Percentiles rank a stretch among this genome's conserved stretches.
Conservation (phyloP, 2,329 filamentous ascomycete genomes). For the Neonectria magnoliae region DNA sequence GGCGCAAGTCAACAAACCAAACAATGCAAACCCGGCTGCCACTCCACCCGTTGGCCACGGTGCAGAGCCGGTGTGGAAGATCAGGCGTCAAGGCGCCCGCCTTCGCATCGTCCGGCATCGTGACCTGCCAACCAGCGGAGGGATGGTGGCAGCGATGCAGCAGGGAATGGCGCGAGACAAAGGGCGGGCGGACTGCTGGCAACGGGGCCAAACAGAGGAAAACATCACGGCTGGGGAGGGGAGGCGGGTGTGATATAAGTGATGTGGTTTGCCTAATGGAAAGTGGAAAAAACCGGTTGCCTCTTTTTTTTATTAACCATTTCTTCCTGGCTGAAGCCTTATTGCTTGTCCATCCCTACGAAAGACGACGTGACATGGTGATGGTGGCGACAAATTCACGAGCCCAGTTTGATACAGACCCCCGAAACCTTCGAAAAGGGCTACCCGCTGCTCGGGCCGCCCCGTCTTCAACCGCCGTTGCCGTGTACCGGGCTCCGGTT, state of each 20-base stretch:
- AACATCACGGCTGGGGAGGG: conserved; percentile 1
- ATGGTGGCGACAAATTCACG: background rate
- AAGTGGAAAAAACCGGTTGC: background rate
- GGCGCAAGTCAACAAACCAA: conserved; percentile 3
- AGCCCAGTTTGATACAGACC: background rate
- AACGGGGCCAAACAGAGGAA: background rate
- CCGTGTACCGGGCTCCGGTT: background rate
- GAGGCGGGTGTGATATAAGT: conserved; percentile 20
- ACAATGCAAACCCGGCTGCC: background rate
- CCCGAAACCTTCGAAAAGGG: background rate
- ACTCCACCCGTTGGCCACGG: conserved; percentile 2
- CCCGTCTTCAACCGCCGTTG: background rate
- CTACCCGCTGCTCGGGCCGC: conserved; percentile 12
- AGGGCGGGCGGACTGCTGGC: background rate
- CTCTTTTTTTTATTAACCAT: background rate
- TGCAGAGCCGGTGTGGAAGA: conserved; percentile 21
- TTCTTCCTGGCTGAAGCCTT: background rate
- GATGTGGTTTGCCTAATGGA: conserved; percentile 18
- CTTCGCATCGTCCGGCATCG: conserved; percentile 8
- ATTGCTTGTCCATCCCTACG: background rate
- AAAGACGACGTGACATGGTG: background rate
- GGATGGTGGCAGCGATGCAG: conserved; percentile 22
- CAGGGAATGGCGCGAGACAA: conserved; percentile 12
- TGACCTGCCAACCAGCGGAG: conserved; percentile 23
- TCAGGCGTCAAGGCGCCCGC: conserved; percentile 22